Percentiles rank a stretch among this genome's conserved stretches.
Evolutionary conservation across 192 early-diverging fungal genomes (phyloP).

Genomic region (Lunasporangiospora selenospora): DNA sequence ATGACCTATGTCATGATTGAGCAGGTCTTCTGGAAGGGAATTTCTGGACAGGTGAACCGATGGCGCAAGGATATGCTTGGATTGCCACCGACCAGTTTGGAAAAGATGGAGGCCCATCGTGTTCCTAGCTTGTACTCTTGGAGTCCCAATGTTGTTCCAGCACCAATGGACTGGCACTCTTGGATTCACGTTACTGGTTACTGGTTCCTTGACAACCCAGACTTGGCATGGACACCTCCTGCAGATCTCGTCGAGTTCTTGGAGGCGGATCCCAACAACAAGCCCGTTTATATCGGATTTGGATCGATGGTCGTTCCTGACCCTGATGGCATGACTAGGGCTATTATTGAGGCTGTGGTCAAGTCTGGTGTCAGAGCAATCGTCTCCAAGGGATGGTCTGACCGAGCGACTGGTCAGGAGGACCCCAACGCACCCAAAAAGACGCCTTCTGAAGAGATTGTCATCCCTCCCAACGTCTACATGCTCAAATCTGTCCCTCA

Average conservation of each 20-base stretch:
- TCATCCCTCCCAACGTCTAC: conserved; percentile 59
- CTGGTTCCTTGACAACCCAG: conserved; percentile 76
- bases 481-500: conserved; percentile 71
- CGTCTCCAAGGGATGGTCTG: conserved; percentile 78
- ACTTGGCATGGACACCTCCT: conserved; percentile 64
- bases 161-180: conserved; percentile 69
- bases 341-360: conserved; percentile 68
- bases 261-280: conserved; percentile 41
- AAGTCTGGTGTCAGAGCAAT: conserved; percentile 70
- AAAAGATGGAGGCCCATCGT: conserved; percentile 56
- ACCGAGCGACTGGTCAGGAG: conserved; percentile 48
- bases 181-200: conserved; percentile 76
- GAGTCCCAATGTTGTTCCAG: conserved; percentile 64
- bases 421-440: conserved; percentile 22
- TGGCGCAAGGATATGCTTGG: conserved; percentile 59
- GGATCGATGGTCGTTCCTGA: conserved; percentile 79
- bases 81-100: conserved; percentile 54
- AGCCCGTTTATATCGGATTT: conserved; percentile 79
- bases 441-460: conserved; percentile 32
- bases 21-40: conserved; percentile 70
- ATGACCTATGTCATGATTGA: conserved; percentile 75
- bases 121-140: conserved; percentile 74
- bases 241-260: conserved; percentile 62
- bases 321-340: conserved; percentile 65
- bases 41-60: conserved; percentile 59